phyloP scores from a whole-genome alignment of 495 filamentous ascomycete species.

The Xanthoparmelia taractica region DNA sequence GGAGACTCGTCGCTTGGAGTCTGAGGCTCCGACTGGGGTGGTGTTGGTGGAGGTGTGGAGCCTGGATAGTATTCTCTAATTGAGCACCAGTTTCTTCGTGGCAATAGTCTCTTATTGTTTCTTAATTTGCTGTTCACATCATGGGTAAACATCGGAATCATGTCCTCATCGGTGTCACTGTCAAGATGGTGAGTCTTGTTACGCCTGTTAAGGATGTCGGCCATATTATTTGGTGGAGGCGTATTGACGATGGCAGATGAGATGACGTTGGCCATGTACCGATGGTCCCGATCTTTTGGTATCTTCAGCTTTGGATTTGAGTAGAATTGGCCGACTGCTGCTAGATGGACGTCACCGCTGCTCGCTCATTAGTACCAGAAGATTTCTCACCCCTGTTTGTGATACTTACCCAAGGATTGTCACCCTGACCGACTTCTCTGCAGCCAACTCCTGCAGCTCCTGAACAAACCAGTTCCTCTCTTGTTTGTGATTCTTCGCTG shows the following conservation, averaged over 20 bases:
- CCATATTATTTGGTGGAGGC: constrained; percentile 80
- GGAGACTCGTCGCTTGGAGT: constrained; percentile 37
- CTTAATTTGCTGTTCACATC: constrained; percentile 83
- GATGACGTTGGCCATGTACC: constrained; percentile 88
- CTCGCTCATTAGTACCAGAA: constrained; percentile 19
- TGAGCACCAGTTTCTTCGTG: constrained; percentile 87
- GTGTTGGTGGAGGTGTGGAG: constrained; percentile 60
- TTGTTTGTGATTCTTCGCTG: constrained; percentile 82
- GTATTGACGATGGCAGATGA: constrained; percentile 89
- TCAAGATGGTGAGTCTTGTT: constrained; percentile 91
- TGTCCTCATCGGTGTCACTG: constrained; percentile 69
- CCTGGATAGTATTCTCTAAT: constrained; percentile 72
- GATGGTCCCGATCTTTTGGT: constrained; percentile 75
- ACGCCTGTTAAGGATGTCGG: constrained; percentile 85
- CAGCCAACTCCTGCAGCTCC: constrained; percentile 83
- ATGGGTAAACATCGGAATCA: constrained; percentile 84
- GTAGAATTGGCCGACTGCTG: constrained; percentile 89
- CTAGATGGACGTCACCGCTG: constrained; percentile 87
- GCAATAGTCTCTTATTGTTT: constrained; percentile 87
- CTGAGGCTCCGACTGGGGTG: constrained; percentile 37
- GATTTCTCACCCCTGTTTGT: neutral
- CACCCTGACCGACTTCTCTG: constrained; percentile 82
- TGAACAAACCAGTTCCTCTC: constrained; percentile 83
- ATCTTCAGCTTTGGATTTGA: constrained; percentile 73
- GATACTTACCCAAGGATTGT: constrained; percentile 65